Evolutionary conservation across 176 grass and related monocot genomes (phyloP), one percentile per base, ranked within the genome.

Genomic region (Oryza longistaminata): DNA sequence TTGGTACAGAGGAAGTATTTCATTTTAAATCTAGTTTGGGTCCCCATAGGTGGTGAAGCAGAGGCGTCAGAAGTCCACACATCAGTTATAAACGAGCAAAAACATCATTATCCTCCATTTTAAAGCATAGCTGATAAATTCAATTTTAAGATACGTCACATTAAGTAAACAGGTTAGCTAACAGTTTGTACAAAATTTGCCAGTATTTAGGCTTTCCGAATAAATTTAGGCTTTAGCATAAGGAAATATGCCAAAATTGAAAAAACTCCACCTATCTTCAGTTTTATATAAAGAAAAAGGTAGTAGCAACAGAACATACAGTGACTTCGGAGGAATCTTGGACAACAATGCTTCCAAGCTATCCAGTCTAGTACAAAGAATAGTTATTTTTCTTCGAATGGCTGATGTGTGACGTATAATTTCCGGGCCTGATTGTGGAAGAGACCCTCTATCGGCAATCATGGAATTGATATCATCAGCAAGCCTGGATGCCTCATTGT

Each of bases 301-400:
- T 71, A 76, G 77, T 62, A 15, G 19, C 22, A 75, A 64, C 12
- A 78, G n/a, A 77, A 83, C 85, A 82, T 95, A 97, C 95, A 97
- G 89, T 83, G 91, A 85, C 81, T 91, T 90, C 86, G 82, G 92
- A 71, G 90, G 95, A 86, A 93, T 87, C 68, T 83, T 82, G 73
- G 89, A 64, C 71, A 97, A 53, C 82, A 94, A 82, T 19, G 82
- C 45, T 45, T 88, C 95, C 79, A 97, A 81, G 83, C 90, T 95
- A 74, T 92, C 95, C 68, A 97, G 79, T 53, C 89, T 88, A 39
- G 92, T 97, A 27, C 89, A 80, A 81, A 97, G 93, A 92, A 95
- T 97, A 24, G 95, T 93, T 82, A 91, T 91, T 76, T 90, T 88
- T 64, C 95, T 93, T 24, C 93, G 81, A 24, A 95, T 88, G 19